Conservation (phyloP, 1,284 basidiomycete species). For the Athelia sp. region DNA sequence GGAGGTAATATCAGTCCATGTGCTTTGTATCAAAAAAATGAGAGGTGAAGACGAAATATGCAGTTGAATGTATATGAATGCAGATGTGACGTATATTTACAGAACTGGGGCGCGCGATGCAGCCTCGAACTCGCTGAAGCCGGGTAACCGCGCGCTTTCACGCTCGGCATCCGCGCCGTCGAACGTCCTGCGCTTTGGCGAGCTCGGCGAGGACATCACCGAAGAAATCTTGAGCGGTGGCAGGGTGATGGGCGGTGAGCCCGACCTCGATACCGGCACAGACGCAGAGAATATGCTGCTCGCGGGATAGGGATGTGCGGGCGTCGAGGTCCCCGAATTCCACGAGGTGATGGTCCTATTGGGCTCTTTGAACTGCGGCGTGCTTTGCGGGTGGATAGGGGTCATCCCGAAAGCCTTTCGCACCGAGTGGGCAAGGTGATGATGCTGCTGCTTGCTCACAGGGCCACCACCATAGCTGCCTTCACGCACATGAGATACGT, state of each 20-base stretch:
- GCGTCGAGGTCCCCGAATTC: conserved; percentile 21
- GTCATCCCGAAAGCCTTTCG: conserved; percentile 88
- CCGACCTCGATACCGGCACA: conserved; percentile 52
- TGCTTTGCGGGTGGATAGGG: conserved; percentile 51
- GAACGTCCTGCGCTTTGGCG: conserved; percentile 3
- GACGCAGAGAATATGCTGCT: conserved; percentile 20
- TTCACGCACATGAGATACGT: conserved; percentile 10
- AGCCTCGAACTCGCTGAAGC: conserved; percentile 60
- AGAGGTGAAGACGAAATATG: not conserved
- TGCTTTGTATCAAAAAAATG: not conserved
- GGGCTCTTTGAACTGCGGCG: conserved; percentile 34
- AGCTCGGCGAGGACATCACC: not conserved
- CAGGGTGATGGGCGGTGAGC: conserved; percentile 65
- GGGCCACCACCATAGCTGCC: conserved; percentile 3
- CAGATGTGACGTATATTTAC: too few relatives aligned
- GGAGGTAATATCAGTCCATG: too few relatives aligned
- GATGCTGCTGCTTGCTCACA: conserved; percentile 32
- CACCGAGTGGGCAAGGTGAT: conserved; percentile 75
- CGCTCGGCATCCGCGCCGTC: conserved; percentile 10
- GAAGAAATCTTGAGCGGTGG: conserved; percentile 49
- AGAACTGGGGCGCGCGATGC: conserved; percentile 26
- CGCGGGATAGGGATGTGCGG: conserved; percentile 18
- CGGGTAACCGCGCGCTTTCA: conserved; percentile 41
- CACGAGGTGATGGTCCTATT: conserved; percentile 13
- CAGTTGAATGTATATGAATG: too few relatives aligned